A percentile compares a stretch with the other conserved stretches of the same genome.
Conservation (phyloP, 352 stramenopile species). For the Globisporangium okanoganense region DNA sequence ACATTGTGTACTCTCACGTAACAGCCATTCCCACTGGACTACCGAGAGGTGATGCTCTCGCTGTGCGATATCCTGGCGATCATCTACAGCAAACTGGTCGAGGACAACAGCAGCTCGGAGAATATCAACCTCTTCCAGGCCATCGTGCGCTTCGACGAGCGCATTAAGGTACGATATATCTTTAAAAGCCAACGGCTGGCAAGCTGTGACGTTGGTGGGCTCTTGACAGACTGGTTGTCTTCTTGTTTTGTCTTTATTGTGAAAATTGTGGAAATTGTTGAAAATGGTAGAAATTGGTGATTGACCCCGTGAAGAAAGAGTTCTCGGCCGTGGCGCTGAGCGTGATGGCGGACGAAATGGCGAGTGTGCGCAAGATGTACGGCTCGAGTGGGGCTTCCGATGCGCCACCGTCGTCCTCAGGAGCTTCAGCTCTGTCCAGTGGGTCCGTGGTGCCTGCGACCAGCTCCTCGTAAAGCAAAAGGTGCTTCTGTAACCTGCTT, state of each 20-base stretch:
- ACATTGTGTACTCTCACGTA: conserved; percentile 2
- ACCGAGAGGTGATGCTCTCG: conserved; percentile 76
- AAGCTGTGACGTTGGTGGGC: too few species aligned
- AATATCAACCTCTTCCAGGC: conserved; percentile 75
- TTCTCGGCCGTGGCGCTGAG: conserved; percentile 56
- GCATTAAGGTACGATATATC: conserved; percentile 54
- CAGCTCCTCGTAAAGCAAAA: not conserved
- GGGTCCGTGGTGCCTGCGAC: not conserved
- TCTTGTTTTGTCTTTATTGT: not conserved
- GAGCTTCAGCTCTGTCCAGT: not conserved
- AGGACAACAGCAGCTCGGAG: conserved; percentile 68
- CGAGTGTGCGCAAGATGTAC: conserved; percentile 45
- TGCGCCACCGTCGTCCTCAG: not conserved
- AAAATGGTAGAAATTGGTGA: conserved; percentile 68
- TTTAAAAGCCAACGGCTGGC: too few species aligned
- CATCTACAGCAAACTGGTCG: conserved; percentile 80
- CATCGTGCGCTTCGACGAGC: conserved; percentile 75
- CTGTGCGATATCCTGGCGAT: conserved; percentile 79
- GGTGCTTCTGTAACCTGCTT: not conserved
- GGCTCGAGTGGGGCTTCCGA: conserved; percentile 18
- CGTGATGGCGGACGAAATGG: conserved; percentile 60
- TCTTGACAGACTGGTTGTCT: not conserved
- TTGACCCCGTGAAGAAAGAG: conserved; percentile 80
- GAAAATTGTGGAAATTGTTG: not conserved
- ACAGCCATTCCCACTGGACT: conserved; percentile 78